phyloP scores from a whole-genome alignment of 768 basidiomycete species.

The Macrolepiota fuliginosa region DNA sequence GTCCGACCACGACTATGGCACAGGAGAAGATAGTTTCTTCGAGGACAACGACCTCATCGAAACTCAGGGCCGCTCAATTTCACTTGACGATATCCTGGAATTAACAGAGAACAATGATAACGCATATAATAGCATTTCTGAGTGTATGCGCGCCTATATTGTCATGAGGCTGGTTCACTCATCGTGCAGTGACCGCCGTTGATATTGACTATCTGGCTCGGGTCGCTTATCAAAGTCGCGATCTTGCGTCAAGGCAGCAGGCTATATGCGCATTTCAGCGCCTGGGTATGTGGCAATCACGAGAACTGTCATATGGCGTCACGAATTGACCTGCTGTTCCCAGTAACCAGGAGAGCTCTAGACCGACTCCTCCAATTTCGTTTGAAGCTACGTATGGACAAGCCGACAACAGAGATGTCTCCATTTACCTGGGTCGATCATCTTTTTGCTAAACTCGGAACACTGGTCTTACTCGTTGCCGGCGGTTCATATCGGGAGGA shows the following conservation, averaged over 20 bases:
- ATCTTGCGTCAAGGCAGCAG: neutral
- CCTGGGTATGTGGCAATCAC: neutral
- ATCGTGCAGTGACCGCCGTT: neutral
- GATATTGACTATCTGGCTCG: neutral
- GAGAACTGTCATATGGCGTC: too few relatives aligned
- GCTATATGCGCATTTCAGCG: neutral
- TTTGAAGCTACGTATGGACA: neutral
- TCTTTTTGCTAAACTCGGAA: conserved; percentile 7
- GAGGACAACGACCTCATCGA: neutral
- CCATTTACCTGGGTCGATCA: neutral
- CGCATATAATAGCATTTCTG: neutral
- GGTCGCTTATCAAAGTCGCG: neutral
- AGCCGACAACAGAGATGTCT: neutral
- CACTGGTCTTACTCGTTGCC: conserved; percentile 14
- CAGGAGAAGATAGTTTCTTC: neutral
- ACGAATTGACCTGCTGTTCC: neutral
- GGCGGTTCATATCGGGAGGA: neutral
- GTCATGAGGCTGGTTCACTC: neutral
- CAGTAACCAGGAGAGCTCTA: conserved; percentile 15
- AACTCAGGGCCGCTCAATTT: neutral
- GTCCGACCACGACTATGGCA: conserved; percentile 17
- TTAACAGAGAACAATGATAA: neutral
- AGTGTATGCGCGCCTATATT: neutral
- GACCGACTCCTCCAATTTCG: conserved; percentile 12
- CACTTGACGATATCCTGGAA: conserved; percentile 2